Conservation (phyloP, 352 stramenopile species). For the Pythium grandisporangium region DNA sequence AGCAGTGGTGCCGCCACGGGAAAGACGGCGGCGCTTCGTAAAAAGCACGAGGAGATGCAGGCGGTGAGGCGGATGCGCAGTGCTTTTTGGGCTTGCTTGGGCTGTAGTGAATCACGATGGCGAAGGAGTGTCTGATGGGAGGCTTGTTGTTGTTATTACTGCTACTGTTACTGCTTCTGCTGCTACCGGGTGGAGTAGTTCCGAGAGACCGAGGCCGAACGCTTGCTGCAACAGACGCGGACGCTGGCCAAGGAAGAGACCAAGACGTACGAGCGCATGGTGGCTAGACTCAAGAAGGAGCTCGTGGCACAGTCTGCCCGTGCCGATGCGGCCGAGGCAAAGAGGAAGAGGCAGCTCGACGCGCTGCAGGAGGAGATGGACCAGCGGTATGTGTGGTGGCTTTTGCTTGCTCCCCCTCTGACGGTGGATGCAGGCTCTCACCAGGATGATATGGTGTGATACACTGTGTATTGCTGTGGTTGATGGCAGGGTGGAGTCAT, state of each 20-base stretch:
- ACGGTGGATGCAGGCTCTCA: too few species aligned
- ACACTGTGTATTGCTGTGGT: not conserved
- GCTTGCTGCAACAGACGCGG: constrained; percentile 50
- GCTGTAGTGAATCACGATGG: too few species aligned
- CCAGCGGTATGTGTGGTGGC: constrained; percentile 12
- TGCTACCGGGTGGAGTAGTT: constrained; percentile 18
- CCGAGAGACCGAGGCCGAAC: constrained; percentile 52
- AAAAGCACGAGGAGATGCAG: constrained; percentile 43
- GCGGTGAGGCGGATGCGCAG: constrained; percentile 17
- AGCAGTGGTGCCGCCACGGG: constrained; percentile 3
- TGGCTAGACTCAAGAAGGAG: constrained; percentile 62
- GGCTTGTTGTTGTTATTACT: not conserved
- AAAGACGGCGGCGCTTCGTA: constrained; percentile 8
- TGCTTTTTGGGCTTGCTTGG: too few species aligned
- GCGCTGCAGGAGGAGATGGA: constrained; percentile 36
- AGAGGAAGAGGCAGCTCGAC: constrained; percentile 35
- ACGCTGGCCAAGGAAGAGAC: constrained; percentile 53
- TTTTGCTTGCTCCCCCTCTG: too few species aligned
- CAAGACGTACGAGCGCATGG: constrained; percentile 60
- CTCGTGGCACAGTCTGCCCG: constrained; percentile 43
- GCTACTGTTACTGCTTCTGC: too few species aligned
- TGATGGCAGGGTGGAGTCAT: constrained; percentile 3
- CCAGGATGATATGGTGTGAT: not conserved
- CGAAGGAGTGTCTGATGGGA: not conserved
- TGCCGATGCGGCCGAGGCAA: constrained; percentile 32